Evolutionary conservation across 371 early-diverging fungal species (phyloP).

Genomic region (Lichtheimia corymbifera): DNA sequence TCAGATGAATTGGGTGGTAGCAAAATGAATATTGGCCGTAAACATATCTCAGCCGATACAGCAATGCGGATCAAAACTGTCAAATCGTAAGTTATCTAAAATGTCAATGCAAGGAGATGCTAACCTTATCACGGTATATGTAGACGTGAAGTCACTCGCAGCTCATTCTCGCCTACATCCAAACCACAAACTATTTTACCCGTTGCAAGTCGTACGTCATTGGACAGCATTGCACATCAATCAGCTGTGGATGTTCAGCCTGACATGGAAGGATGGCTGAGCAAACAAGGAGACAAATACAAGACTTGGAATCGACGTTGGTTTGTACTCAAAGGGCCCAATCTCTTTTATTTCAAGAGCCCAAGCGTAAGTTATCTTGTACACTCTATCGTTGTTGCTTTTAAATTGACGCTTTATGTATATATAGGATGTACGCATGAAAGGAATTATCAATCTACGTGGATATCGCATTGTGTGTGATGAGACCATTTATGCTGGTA

Average conservation of each 20-base stretch:
- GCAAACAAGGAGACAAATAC: constrained; percentile 63
- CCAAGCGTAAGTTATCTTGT: constrained; percentile 38
- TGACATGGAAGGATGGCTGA: constrained; percentile 62
- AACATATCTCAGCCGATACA: constrained; percentile 5
- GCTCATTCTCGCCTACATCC: constrained; percentile 17
- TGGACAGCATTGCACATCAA: constrained; percentile 4
- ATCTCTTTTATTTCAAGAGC: constrained; percentile 62
- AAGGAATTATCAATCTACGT: constrained; percentile 46
- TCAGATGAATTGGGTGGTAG: background rate
- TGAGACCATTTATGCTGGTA: constrained; percentile 57
- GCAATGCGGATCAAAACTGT: background rate
- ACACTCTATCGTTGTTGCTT: background rate
- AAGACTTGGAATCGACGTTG: constrained; percentile 67
- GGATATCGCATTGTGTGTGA: constrained; percentile 53
- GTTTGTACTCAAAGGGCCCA: constrained; percentile 63
- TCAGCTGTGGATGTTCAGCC: constrained; percentile 19
- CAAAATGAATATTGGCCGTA: constrained; percentile 9
- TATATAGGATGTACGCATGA: constrained; percentile 48
- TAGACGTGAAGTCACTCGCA: background rate
- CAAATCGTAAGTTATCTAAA: background rate
- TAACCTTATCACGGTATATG: background rate
- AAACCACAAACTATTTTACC: constrained; percentile 21
- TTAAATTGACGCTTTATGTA: background rate
- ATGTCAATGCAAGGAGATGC: background rate
- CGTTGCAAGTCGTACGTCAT: constrained; percentile 18